phyloP scores from a whole-genome alignment of 306 rosid species.

The Notholithocarpus densiflorus region DNA sequence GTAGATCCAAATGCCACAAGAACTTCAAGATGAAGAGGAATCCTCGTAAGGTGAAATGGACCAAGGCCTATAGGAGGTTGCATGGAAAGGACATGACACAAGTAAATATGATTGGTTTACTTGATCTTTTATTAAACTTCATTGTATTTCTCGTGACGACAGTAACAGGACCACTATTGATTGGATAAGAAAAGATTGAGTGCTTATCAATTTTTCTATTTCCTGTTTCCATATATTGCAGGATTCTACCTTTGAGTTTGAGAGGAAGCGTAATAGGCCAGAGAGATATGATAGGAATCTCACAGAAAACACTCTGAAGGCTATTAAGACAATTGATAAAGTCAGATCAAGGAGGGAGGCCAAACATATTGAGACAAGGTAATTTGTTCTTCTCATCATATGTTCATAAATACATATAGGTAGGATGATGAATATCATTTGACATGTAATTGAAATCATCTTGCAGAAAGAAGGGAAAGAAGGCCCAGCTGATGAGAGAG shows the following conservation, averaged over 20 bases:
- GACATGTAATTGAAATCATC: neutral
- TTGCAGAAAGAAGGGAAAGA: slow-evolving; percentile 38
- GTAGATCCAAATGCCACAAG: slow-evolving; percentile 94
- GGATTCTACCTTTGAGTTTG: slow-evolving; percentile 92
- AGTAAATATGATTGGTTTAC: slow-evolving; percentile 32
- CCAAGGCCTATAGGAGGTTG: slow-evolving; percentile 72
- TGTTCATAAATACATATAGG: neutral
- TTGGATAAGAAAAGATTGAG: neutral
- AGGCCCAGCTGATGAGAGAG: slow-evolving; percentile 14
- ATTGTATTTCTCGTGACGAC: neutral
- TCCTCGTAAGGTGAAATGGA: slow-evolving; percentile 94
- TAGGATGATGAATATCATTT: neutral
- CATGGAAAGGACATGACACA: slow-evolving; percentile 95
- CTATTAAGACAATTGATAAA: slow-evolving; percentile 1
- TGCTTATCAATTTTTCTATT: neutral
- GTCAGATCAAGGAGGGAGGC: neutral
- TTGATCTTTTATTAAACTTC: neutral
- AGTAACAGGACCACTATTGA: neutral
- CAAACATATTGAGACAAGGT: neutral
- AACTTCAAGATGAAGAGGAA: slow-evolving; percentile 97
- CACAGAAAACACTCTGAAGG: slow-evolving; percentile 38
- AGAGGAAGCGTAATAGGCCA: slow-evolving; percentile 86
- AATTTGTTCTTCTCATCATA: neutral
- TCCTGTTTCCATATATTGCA: slow-evolving; percentile 14
- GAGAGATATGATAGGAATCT: slow-evolving; percentile 82